Evolutionary conservation across 2,329 filamentous ascomycete species (phyloP).

Genomic region (Ramularia endophylla): DNA sequence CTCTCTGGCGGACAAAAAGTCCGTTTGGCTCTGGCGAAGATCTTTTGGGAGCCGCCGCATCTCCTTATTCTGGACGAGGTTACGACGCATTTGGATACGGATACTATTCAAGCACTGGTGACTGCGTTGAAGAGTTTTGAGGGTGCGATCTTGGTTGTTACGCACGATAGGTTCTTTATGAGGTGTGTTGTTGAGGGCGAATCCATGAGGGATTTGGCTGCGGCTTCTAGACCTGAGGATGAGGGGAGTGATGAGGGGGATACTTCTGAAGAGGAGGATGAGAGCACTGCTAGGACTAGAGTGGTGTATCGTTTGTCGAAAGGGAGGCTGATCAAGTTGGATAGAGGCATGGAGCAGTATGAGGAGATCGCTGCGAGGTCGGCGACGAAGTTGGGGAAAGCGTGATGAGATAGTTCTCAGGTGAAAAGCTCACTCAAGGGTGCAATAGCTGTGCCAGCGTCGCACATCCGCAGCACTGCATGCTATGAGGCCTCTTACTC

Average conservation of each 20-base stretch:
- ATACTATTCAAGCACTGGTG: constrained; percentile 68
- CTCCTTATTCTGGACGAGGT: constrained; percentile 73
- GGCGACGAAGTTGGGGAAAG: constrained; percentile 15
- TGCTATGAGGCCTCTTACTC: too few species aligned
- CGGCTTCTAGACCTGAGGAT: constrained; percentile 19
- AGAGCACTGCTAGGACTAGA: constrained; percentile 14
- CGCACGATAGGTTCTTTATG: constrained; percentile 78
- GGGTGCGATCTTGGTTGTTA: constrained; percentile 70
- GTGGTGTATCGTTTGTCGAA: constrained; percentile 16
- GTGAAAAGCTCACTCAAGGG: too few species aligned
- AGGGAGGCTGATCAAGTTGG: constrained; percentile 11
- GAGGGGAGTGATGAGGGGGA: constrained; percentile 16
- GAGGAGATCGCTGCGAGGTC: constrained; percentile 16
- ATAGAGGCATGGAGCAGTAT: constrained; percentile 18
- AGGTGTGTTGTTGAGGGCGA: constrained; percentile 64
- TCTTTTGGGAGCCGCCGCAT: constrained; percentile 65
- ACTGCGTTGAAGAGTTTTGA: constrained; percentile 61
- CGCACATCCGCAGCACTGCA: too few species aligned
- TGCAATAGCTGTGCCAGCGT: too few species aligned
- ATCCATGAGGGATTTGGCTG: constrained; percentile 12
- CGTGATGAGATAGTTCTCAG: too few species aligned
- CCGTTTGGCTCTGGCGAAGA: constrained; percentile 58
- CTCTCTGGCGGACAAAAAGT: constrained; percentile 73
- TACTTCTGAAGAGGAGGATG: constrained; percentile 11
- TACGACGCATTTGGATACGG: constrained; percentile 78